A percentile compares a stretch with the other conserved stretches of the same genome.
These are phyloP conservation scores for Diutina mesorugosa DNA, from an alignment of 1,139 yeast genomes.

Conservation along the genomic window DNA sequence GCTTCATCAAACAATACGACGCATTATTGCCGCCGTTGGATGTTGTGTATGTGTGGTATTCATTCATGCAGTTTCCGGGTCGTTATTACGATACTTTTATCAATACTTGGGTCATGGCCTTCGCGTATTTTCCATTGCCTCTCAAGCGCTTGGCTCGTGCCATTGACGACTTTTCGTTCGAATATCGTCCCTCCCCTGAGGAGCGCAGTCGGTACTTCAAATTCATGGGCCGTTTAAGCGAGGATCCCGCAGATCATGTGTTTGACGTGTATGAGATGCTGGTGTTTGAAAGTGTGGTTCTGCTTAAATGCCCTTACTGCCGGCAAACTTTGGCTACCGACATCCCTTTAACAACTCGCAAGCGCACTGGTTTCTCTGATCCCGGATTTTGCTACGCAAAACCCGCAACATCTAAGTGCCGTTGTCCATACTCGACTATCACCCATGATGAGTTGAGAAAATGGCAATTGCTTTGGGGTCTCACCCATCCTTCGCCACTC, in stretches of 20 bases:
- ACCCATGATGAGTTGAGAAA: slow-evolving; percentile 1
- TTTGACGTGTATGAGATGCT: neutral
- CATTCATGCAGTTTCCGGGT: slow-evolving; percentile 1
- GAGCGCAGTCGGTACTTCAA: neutral
- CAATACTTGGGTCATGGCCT: slow-evolving; percentile 2
- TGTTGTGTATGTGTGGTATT: slow-evolving; percentile 1
- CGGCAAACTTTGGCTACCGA: neutral
- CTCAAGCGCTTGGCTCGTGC: neutral
- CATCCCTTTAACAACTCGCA: neutral
- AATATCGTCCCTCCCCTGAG: neutral
- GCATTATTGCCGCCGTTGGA: slow-evolving; percentile 1
- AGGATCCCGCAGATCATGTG: neutral
- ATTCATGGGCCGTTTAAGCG: slow-evolving; percentile 1
- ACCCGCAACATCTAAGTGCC: neutral
- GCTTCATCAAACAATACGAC: slow-evolving; percentile 1
- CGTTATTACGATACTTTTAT: slow-evolving; percentile 1
- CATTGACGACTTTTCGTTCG: neutral
- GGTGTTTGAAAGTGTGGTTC: neutral
- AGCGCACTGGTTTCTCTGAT: neutral
- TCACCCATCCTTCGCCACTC: slow-evolving; percentile 1
- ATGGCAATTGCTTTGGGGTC: slow-evolving; percentile 1
- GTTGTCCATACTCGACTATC: neutral
- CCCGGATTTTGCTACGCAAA: neutral
- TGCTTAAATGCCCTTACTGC: neutral
- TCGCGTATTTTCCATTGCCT: slow-evolving; percentile 1